A percentile compares a stretch with the other conserved stretches of the same genome.
phyloP scores from a whole-genome alignment of 2,329 filamentous ascomycete species.

The Ophiostoma pallidulum region DNA sequence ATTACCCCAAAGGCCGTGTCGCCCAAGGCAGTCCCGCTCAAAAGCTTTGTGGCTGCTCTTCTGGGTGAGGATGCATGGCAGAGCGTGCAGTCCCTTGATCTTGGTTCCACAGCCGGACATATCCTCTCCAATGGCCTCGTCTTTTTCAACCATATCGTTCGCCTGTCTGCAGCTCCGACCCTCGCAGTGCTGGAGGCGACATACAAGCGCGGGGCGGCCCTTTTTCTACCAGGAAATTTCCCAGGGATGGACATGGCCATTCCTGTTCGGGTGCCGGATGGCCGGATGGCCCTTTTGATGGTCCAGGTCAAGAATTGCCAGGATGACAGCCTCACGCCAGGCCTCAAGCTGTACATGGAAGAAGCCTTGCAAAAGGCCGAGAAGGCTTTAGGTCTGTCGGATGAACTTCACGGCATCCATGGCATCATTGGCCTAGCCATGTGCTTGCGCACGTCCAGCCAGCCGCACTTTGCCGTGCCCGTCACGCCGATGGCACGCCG shows the following conservation, averaged over 20 bases:
- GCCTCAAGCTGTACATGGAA: not conserved
- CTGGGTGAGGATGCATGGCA: not conserved
- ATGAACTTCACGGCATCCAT: not conserved
- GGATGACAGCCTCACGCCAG: not conserved
- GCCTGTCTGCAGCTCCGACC: not conserved
- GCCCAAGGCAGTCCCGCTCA: no score
- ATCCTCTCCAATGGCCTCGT: not conserved
- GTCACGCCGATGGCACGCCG: no score
- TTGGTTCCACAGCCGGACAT: no score
- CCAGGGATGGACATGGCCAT: constrained; percentile 6
- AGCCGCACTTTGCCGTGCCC: no score
- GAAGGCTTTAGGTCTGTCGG: not conserved
- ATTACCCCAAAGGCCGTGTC: no score
- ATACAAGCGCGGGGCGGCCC: constrained; percentile 2
- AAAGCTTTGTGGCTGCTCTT: not conserved
- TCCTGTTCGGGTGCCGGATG: not conserved
- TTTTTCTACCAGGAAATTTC: constrained; percentile 1
- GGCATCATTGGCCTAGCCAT: not conserved
- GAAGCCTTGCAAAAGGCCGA: constrained; percentile 3
- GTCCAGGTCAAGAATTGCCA: constrained; percentile 4
- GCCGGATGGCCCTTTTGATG: not conserved
- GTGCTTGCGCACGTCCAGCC: constrained; percentile 1
- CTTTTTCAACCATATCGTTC: constrained; percentile 6
- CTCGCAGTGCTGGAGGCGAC: not conserved
- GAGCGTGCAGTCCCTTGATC: no score